phyloP scores from a whole-genome alignment of 148 eudicot genomes.

The Oxyria digyna region DNA sequence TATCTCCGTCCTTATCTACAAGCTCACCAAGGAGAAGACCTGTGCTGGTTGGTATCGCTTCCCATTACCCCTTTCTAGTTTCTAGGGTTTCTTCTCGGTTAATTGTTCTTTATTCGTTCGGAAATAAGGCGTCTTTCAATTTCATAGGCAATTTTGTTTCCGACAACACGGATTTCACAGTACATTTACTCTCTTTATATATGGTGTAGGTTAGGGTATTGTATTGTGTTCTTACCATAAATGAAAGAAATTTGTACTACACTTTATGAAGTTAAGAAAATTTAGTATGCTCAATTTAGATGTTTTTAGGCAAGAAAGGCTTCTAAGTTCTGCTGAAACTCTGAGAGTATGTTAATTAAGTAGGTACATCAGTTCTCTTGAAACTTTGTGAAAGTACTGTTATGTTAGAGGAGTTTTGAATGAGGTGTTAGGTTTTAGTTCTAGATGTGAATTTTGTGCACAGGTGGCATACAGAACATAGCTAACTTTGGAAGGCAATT shows the following conservation, averaged over 20 bases:
- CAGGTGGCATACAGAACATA: not conserved
- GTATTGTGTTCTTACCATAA: not conserved
- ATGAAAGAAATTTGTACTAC: not conserved
- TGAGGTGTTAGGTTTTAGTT: not conserved
- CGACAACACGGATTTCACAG: not conserved
- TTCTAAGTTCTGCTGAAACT: not conserved
- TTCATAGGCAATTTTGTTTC: not conserved
- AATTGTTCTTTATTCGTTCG: not conserved
- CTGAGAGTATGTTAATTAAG: not conserved
- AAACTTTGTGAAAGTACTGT: constrained; percentile 2
- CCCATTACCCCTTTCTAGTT: not conserved
- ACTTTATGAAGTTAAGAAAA: not conserved
- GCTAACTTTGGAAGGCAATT: not conserved
- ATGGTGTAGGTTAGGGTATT: not conserved
- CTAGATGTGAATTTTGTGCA: not conserved
- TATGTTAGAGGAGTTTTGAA: not conserved
- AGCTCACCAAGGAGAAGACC: constrained; percentile 49
- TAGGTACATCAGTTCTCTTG: not conserved
- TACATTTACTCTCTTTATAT: not conserved
- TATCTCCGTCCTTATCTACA: constrained; percentile 39
- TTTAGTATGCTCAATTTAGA: not conserved
- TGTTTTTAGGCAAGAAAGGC: not conserved
- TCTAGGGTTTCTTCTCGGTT: not conserved
- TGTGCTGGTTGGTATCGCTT: constrained; percentile 44
- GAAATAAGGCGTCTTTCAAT: not conserved